phyloP scores from a whole-genome alignment of 2,329 filamentous ascomycete species.

The Fusarium musae region DNA sequence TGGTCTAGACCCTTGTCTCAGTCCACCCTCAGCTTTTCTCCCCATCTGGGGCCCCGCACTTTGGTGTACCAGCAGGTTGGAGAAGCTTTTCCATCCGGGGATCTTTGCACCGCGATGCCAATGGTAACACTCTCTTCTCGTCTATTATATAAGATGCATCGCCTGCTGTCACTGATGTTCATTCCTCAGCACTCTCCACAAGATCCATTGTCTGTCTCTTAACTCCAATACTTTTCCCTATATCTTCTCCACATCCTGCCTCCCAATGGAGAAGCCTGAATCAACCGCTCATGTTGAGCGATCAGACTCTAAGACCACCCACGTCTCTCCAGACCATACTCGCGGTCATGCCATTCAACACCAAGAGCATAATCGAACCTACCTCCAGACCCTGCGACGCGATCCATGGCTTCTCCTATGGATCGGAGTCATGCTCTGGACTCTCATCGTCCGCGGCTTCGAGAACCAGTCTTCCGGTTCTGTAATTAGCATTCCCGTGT shows the following conservation, averaged over 20 bases:
- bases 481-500: constrained; percentile 35
- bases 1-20: background rate
- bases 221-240: background rate
- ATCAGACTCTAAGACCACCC: background rate
- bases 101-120: background rate
- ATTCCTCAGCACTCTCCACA: background rate
- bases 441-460: constrained; percentile 45
- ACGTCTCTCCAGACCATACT: background rate
- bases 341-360: constrained; percentile 46
- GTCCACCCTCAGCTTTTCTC: background rate
- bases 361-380: constrained; percentile 44
- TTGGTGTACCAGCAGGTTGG: constrained; percentile 1
- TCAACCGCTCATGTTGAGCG: constrained; percentile 18
- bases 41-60: constrained; percentile 18
- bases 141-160: background rate
- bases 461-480: constrained; percentile 42
- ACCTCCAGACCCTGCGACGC: constrained; percentile 39
- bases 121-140: background rate
- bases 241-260: background rate
- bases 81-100: constrained; percentile 5
- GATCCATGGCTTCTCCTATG: constrained; percentile 47
- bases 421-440: constrained; percentile 48
- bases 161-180: accelerated
- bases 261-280: constrained; percentile 17
- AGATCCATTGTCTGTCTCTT: background rate